phyloP scores from a whole-genome alignment of 441 rosid species.

The Pelargonium australe region DNA sequence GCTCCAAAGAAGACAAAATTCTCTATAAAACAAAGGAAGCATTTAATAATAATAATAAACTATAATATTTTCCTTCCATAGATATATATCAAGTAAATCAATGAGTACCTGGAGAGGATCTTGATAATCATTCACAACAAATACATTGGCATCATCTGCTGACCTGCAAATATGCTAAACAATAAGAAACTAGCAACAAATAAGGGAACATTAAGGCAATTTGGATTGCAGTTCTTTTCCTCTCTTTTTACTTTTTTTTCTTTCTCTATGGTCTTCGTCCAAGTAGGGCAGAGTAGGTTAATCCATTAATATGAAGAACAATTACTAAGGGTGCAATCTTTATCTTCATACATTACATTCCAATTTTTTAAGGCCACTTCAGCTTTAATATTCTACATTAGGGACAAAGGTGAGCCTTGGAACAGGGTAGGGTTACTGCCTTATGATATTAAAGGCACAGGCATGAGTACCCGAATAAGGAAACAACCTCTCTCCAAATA shows the following conservation, averaged over 20 bases:
- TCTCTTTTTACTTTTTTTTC: not conserved
- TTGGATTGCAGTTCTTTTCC: not conserved
- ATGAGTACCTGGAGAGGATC: conserved; percentile 74
- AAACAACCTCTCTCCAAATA: too few relatives aligned
- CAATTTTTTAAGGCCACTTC: not conserved
- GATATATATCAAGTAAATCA: not conserved
- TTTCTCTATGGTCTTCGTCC: not conserved
- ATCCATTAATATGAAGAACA: not conserved
- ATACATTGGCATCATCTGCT: conserved; percentile 78
- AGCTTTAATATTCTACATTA: not conserved
- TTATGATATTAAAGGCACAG: too few relatives aligned
- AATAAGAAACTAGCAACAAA: conserved; percentile 24
- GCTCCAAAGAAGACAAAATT: conserved; percentile 87
- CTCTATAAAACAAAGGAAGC: conserved; percentile 40
- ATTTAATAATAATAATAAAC: not conserved
- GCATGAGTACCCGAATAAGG: too few relatives aligned
- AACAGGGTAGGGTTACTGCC: too few relatives aligned
- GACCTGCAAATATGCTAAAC: conserved; percentile 50
- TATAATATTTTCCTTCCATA: conserved; percentile 3
- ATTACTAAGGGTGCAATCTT: not conserved
- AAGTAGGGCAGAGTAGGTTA: not conserved
- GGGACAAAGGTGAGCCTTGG: not conserved
- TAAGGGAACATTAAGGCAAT: not conserved
- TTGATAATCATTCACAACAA: conserved; percentile 82
- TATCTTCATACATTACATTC: not conserved